These are phyloP conservation scores for Phaeoacremonium minimum DNA, from an alignment of 2,329 filamentous ascomycete species.

Conservation along the genomic window DNA sequence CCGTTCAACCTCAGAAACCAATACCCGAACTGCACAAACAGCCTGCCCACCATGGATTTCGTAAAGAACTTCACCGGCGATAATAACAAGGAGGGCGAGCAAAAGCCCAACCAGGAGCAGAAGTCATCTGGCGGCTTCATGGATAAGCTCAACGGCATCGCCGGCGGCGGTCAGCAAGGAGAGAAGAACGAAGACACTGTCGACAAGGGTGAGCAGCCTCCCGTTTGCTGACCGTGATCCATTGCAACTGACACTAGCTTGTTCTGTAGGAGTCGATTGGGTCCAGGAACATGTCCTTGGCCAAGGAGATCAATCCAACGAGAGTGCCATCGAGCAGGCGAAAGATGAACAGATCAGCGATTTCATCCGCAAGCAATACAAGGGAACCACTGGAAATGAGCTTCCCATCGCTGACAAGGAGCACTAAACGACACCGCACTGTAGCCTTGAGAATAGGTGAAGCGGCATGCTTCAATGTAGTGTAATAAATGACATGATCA, in stretches of 20 bases:
- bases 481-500: no score
- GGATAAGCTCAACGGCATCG: conserved; percentile 66
- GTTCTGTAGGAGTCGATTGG: conserved; percentile 63
- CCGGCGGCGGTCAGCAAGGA: conserved; percentile 67
- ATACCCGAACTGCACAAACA: neutral
- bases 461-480: no score
- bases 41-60: conserved; percentile 42
- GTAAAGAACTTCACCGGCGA: conserved; percentile 46
- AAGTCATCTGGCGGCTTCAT: conserved; percentile 51
- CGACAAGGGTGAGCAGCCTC: conserved; percentile 61
- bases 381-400: conserved; percentile 62
- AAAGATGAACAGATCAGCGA: conserved; percentile 79
- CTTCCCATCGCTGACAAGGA: conserved; percentile 69
- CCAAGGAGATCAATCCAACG: conserved; percentile 67
- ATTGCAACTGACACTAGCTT: conserved; percentile 2
- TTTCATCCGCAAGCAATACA: conserved; percentile 68
- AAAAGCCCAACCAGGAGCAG: conserved; percentile 27
- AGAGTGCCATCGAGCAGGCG: conserved; percentile 71
- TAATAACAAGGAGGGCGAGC: conserved; percentile 25
- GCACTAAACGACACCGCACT: conserved; percentile 15
- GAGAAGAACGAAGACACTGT: conserved; percentile 82
- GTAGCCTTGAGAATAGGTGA: no score
- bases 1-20: no score
- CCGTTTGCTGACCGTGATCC: neutral
- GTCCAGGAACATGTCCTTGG: conserved; percentile 73